These are phyloP conservation scores for Nevesoporus exiguus DNA, from an alignment of 768 basidiomycete genomes.

Conservation along the genomic window DNA sequence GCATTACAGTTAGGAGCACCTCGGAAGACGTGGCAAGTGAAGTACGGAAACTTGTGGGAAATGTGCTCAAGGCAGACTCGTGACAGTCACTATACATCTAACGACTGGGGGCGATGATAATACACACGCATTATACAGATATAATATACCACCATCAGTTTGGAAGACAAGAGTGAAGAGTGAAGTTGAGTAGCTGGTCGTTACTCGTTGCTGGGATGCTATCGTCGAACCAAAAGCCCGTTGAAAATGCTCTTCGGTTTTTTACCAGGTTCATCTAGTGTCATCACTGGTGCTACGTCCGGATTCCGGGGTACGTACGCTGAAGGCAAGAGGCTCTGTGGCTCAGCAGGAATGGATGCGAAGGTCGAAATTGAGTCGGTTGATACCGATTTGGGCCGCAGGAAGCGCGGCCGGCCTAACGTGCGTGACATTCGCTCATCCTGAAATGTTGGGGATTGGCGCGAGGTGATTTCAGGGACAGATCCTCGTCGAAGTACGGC, in stretches of 20 bases:
- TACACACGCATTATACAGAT: conserved; percentile 26
- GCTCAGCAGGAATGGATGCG: conserved; percentile 8
- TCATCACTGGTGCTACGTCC: conserved; percentile 2
- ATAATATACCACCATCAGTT: conserved; percentile 16
- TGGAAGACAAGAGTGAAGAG: conserved; percentile 1
- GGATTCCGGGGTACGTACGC: conserved; percentile 2
- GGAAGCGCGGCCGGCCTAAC: conserved; percentile 21
- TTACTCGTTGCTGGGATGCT: not conserved
- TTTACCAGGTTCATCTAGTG: conserved; percentile 24
- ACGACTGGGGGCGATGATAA: conserved; percentile 12
- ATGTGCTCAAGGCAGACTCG: conserved; percentile 32
- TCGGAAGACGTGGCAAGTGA: conserved; percentile 84
- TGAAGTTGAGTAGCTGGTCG: not conserved
- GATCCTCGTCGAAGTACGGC: conserved; percentile 26
- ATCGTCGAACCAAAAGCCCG: conserved; percentile 39
- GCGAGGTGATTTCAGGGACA: conserved; percentile 23
- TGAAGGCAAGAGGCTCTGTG: conserved; percentile 5
- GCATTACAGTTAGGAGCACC: conserved; percentile 91
- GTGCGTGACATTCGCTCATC: conserved; percentile 22
- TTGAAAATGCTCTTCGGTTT: conserved; percentile 41
- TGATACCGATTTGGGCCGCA: conserved; percentile 52
- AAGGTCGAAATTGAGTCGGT: conserved; percentile 50
- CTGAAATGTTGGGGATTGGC: conserved; percentile 7
- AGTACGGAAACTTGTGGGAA: conserved; percentile 53
- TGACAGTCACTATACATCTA: conserved; percentile 7